These are phyloP conservation scores for Ensete ventricosum DNA, from an alignment of 176 grass and related monocot genomes.

Conservation along the genomic window DNA sequence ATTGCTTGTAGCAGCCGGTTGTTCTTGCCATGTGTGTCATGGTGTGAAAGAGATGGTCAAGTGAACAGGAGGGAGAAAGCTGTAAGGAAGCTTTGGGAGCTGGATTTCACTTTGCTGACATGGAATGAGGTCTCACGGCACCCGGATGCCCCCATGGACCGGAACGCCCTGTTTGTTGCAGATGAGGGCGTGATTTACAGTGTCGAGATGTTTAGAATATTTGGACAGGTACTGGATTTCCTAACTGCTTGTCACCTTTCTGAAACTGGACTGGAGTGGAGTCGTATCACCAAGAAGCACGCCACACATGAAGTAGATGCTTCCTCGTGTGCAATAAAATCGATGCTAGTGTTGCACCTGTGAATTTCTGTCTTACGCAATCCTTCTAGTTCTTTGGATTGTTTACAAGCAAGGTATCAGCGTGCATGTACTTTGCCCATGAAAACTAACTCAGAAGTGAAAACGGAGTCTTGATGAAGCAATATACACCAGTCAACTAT, in stretches of 20 bases:
- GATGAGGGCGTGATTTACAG: slow-evolving; percentile 44
- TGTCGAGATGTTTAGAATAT: slow-evolving; percentile 92
- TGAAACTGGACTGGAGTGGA: slow-evolving; percentile 35
- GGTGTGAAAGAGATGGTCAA: slow-evolving; percentile 53
- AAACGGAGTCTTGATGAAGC: background rate
- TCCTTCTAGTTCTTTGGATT: background rate
- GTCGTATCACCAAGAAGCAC: slow-evolving; percentile 45
- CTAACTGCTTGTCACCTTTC: slow-evolving; percentile 55
- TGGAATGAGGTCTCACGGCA: slow-evolving; percentile 64
- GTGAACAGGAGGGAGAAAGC: slow-evolving; percentile 60
- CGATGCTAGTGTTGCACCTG: slow-evolving; percentile 51
- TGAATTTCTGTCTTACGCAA: slow-evolving; percentile 11
- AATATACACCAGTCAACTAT: background rate
- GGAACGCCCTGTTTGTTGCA: slow-evolving; percentile 42
- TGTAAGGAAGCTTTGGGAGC: slow-evolving; percentile 77
- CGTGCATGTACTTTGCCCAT: background rate
- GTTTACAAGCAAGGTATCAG: background rate
- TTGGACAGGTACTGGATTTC: slow-evolving; percentile 85
- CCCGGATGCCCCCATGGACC: slow-evolving; percentile 95
- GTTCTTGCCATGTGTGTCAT: slow-evolving; percentile 78
- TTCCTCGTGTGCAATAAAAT: slow-evolving; percentile 66
- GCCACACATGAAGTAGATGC: slow-evolving; percentile 43
- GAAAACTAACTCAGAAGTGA: background rate
- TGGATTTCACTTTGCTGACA: slow-evolving; percentile 33
- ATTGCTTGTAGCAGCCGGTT: slow-evolving; percentile 49